phyloP scores from a whole-genome alignment of 148 eudicot species.

The Nyssa sinensis region DNA sequence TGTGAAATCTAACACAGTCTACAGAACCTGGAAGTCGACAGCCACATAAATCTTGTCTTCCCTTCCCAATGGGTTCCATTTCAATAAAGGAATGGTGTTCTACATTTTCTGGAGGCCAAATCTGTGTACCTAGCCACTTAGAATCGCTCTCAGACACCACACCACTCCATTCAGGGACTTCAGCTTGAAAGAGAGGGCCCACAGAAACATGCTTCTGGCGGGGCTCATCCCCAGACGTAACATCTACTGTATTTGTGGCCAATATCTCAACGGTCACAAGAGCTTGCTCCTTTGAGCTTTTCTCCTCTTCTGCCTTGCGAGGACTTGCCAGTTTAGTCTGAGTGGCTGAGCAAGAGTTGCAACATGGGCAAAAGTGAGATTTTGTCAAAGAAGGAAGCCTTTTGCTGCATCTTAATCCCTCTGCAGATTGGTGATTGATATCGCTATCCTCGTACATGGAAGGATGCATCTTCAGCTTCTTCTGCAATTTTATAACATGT shows the following conservation, averaged over 20 bases:
- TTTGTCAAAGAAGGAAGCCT: constrained; percentile 43
- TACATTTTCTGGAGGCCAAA: constrained; percentile 54
- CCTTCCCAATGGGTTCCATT: constrained; percentile 31
- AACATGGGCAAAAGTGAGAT: constrained; percentile 45
- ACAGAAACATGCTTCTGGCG: constrained; percentile 39
- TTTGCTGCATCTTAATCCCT: constrained; percentile 54
- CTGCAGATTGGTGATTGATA: constrained; percentile 31
- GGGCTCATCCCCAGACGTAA: constrained; percentile 18
- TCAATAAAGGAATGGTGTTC: constrained; percentile 5
- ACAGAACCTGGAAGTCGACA: constrained; percentile 56
- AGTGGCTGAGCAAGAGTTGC: constrained; percentile 33
- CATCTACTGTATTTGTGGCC: constrained; percentile 13
- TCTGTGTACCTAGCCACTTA: constrained; percentile 77
- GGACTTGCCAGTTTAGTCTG: constrained; percentile 17
- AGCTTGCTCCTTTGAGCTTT: constrained; percentile 19
- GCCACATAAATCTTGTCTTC: constrained; percentile 42
- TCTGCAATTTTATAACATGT: constrained; percentile 39
- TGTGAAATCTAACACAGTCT: constrained; percentile 72
- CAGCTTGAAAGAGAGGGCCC: constrained; percentile 68
- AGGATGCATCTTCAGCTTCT: constrained; percentile 67
- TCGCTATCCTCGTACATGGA: constrained; percentile 59
- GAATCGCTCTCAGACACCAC: constrained; percentile 48
- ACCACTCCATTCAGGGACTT: constrained; percentile 70
- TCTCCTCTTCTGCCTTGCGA: constrained; percentile 19
- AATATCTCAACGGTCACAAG: constrained; percentile 18